Percentiles rank a stretch among this genome's conserved stretches.
phyloP scores from a whole-genome alignment of 305 asterid genomes.

The Petunia hybrid region DNA sequence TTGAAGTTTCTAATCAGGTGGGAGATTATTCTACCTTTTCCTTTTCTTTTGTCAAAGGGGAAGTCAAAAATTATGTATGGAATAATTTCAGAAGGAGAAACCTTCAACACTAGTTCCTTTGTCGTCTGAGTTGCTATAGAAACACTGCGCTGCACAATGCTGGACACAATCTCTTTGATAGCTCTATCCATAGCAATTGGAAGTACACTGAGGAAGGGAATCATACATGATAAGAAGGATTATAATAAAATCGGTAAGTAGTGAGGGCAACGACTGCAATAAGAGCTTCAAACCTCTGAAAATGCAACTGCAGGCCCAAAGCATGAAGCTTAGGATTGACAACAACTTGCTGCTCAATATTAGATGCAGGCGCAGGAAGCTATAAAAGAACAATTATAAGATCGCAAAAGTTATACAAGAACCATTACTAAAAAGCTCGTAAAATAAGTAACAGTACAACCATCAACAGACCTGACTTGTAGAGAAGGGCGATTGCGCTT shows the following conservation, averaged over 20 bases:
- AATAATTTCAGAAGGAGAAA: constrained; percentile 34
- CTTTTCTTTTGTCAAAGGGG: not conserved
- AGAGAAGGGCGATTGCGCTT: constrained; percentile 74
- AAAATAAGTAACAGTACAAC: constrained; percentile 32
- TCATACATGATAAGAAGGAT: constrained; percentile 27
- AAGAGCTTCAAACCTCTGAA: constrained; percentile 80
- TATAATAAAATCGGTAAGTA: constrained; percentile 8
- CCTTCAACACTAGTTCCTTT: constrained; percentile 97
- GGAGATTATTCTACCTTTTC: not conserved
- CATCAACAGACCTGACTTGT: constrained; percentile 68
- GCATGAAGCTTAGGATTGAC: constrained; percentile 83
- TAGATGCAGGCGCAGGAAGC: constrained; percentile 79
- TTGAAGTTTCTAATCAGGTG: constrained; percentile 2
- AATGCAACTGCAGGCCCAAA: constrained; percentile 73
- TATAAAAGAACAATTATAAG: constrained; percentile 44
- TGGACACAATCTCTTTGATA: constrained; percentile 88
- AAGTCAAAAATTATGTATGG: constrained; percentile 11
- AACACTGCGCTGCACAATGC: constrained; percentile 94
- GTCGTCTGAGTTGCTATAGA: constrained; percentile 98
- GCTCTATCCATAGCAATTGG: constrained; percentile 96
- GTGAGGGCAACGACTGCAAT: constrained; percentile 33
- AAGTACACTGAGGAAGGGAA: constrained; percentile 74
- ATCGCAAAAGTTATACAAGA: constrained; percentile 23
- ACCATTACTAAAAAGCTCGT: constrained; percentile 4
- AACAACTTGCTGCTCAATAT: constrained; percentile 89